Base-by-base conservation (phyloP, 192 early-diverging fungal species). In the Coemansia biformis region DNA sequence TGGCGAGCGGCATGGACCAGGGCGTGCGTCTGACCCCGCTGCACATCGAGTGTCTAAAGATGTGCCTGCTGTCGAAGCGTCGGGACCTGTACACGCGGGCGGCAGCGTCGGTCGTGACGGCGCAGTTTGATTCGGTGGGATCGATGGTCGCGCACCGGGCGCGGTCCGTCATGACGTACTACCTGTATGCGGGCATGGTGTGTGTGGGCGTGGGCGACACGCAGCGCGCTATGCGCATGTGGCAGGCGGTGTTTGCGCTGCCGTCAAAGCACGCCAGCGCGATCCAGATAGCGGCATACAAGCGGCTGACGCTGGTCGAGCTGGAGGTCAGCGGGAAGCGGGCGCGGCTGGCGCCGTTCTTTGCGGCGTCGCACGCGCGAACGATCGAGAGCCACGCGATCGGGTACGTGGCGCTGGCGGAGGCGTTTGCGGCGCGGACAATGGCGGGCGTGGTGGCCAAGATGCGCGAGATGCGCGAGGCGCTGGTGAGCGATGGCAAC, bases 111-210 rank as follows among this genome's bases (percentile, higher is more conserved):
- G 49, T 65, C 11, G 17, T 58, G 13, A 28, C 12, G 1, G 55
- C 52, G 18, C 35, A 32, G 38, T 54, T 62, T 16, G 59, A 56
- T n/a, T 48, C 58, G 24, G 32, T 74, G 17, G 70, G 63, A 7
- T 5, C 8, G 31, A 16, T 36, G 23, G 41, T 17, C 8, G 41
- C 29, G 18, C 21, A 15, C 13, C 54, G 59, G 15, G 46, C 41
- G 19, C 39, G 45, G 34, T 33, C 58, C 33, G 54, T 62, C 22
- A 48, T 74, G 54, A 48, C 62, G 55, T 74, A 54, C 43, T 38
- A 45, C 43, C 19, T 47, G 33, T 66, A 74, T 30, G 63, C 50
- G 11, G 63, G 70, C 29, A 74, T 74, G 70, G 63, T 74, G n/a
- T 51, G 37, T n/a, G 51, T 47, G 8, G 51, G 54, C 5, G 26